These are phyloP conservation scores for Botrytis sinoallii DNA, from an alignment of 2,329 filamentous ascomycete species.

Conservation along the genomic window DNA sequence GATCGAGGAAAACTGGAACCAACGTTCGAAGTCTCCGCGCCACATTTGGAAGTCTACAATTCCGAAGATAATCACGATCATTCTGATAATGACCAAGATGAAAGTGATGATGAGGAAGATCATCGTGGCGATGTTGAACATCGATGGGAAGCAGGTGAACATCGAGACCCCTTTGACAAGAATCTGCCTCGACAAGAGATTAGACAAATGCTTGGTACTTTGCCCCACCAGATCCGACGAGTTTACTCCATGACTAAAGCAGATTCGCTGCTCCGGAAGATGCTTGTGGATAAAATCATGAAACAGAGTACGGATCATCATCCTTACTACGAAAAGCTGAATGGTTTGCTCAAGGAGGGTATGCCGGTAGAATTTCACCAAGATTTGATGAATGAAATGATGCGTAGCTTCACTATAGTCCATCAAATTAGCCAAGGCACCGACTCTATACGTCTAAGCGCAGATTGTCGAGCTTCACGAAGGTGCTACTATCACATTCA, in stretches of 20 bases:
- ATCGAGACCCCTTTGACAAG: no score
- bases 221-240: neutral
- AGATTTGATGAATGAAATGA: neutral
- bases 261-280: neutral
- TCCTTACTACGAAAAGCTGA: neutral
- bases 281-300: neutral
- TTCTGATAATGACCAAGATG: no score
- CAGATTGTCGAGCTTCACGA: rapidly evolving
- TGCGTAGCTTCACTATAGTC: neutral
- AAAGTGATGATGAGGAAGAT: no score
- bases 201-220: neutral
- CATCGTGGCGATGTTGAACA: no score
- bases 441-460: rapidly evolving
- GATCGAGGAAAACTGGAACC: no score
- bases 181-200: no score
- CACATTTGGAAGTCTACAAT: no score
- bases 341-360: neutral
- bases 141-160: no score
- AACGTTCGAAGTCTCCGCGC: no score
- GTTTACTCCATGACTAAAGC: neutral
- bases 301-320: rapidly evolving
- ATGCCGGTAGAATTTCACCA: neutral
- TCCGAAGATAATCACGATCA: no score
- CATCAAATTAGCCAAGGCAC: neutral
- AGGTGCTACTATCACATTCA: neutral